A percentile compares a stretch with the other conserved stretches of the same genome.
Conservation (phyloP, 305 asterid species). For the Ajuga reptans region DNA sequence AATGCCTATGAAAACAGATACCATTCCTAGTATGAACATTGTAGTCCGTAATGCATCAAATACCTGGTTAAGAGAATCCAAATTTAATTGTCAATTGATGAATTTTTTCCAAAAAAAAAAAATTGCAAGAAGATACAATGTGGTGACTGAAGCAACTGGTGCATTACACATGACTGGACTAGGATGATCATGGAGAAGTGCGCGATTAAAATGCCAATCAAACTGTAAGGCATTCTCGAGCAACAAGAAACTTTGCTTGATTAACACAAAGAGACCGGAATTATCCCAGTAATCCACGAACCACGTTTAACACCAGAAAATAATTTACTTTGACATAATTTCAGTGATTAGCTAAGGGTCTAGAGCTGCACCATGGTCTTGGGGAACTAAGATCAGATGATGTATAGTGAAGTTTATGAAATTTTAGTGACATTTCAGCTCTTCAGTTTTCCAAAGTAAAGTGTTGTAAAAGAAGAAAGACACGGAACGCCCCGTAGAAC, state of each 20-base stretch:
- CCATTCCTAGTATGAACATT: conserved; percentile 81
- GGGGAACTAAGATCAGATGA: conserved; percentile 3
- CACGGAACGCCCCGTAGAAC: conserved; percentile 3
- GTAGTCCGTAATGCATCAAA: conserved; percentile 75
- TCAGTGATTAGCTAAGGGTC: not conserved
- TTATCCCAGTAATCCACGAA: conserved; percentile 4
- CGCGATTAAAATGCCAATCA: not conserved
- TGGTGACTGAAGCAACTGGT: not conserved
- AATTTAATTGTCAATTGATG: not conserved
- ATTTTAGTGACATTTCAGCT: not conserved
- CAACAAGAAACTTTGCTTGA: not conserved
- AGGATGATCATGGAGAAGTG: not conserved
- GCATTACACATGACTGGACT: conserved; percentile 5
- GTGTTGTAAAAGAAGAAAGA: not conserved
- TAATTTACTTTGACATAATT: not conserved
- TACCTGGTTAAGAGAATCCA: conserved; percentile 43
- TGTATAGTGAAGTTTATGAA: not conserved
- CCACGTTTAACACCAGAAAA: conserved; percentile 8
- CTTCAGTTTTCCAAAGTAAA: not conserved
- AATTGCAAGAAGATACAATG: not conserved
- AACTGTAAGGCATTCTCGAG: conserved; percentile 12
- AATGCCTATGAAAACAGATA: conserved; percentile 84
- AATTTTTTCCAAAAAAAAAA: not conserved
- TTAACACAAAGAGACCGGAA: conserved; percentile 10
- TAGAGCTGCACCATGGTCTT: conserved; percentile 7